phyloP scores from a whole-genome alignment of 1,139 yeast genomes.

The Pichia sp. region DNA sequence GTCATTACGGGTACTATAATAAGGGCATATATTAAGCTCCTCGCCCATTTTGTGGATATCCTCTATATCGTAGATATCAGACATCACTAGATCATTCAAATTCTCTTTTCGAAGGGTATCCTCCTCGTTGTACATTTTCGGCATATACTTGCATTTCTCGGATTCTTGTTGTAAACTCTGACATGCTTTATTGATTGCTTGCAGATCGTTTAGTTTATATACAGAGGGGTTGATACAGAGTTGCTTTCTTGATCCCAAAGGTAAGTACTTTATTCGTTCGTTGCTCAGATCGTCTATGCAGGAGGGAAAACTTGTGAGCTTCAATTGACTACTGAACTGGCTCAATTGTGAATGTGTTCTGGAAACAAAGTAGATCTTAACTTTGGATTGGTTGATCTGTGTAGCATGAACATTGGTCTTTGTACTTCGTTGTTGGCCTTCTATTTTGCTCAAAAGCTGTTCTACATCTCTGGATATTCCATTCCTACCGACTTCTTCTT shows the following conservation, averaged over 20 bases:
- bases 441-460: conserved; percentile 39
- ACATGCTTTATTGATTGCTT: conserved; percentile 80
- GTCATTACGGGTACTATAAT: conserved; percentile 65
- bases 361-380: conserved; percentile 66
- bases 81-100: conserved; percentile 58
- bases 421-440: conserved; percentile 16
- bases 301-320: conserved; percentile 61
- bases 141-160: conserved; percentile 49
- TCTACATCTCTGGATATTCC: conserved; percentile 44
- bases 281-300: conserved; percentile 42
- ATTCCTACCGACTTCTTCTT: conserved; percentile 23
- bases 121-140: conserved; percentile 35
- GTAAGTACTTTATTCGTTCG: conserved; percentile 55
- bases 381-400: conserved; percentile 37
- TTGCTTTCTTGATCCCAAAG: conserved; percentile 82
- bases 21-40: conserved; percentile 65
- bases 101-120: conserved; percentile 37
- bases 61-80: conserved; percentile 76
- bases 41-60: conserved; percentile 65
- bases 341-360: conserved; percentile 87
- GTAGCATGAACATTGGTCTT: conserved; percentile 10
- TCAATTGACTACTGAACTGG: conserved; percentile 75
- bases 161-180: conserved; percentile 55
- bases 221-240: conserved; percentile 69
- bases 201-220: conserved; percentile 42